Base-by-base conservation (phyloP, 805 yeast species). In the Schwanniomyces vanrijiae region DNA sequence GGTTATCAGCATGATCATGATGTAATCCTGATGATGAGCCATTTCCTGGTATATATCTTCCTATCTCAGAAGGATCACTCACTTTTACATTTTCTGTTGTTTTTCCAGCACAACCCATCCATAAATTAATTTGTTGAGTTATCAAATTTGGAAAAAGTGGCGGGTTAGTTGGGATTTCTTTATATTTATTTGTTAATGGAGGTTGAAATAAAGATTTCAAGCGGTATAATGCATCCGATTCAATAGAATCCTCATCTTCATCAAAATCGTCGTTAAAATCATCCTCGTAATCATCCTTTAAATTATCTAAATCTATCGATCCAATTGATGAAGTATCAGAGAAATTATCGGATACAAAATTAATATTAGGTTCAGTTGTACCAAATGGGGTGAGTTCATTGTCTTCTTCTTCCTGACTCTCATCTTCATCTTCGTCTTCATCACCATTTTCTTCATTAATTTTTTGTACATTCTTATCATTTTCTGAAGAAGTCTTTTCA, bases 1-100 rank as follows among this genome's bases (percentile, higher is more conserved):
- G 65, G 56, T 86, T 86, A 58, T 86, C 91, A 1, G 91, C 88
- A 63, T 86, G 91, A 60, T 86, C 92, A 60, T 86, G 92, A 55
- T 86, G 92, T 10, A 86, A 65, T 0, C 92, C 92, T 1, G 90
- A 83, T 0, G 90, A 83, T 0, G 83, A 71, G 1, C 85, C 86
- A 1, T 72, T 69, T 1, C 79, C 77, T 1, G 89, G 86, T 0
- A 84, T 63, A 19, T 66, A 66, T 56, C 80, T 78, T 1, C 88
- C 88, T 4, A 82, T 60, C 0, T 64, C 62, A 2, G 52, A 46
- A 13, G 58, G 52, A 1, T 40, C 25, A 2, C 49, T 43, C 7
- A 65, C 40, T 42, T 47, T 24, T 40, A 38, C 40, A 16, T 57
- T 38, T 19, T 31, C 19, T 22, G 49, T 26, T 20, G 33, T 51